phyloP scores from a whole-genome alignment of 352 stramenopile species.

The Aphanomyces invadans region DNA sequence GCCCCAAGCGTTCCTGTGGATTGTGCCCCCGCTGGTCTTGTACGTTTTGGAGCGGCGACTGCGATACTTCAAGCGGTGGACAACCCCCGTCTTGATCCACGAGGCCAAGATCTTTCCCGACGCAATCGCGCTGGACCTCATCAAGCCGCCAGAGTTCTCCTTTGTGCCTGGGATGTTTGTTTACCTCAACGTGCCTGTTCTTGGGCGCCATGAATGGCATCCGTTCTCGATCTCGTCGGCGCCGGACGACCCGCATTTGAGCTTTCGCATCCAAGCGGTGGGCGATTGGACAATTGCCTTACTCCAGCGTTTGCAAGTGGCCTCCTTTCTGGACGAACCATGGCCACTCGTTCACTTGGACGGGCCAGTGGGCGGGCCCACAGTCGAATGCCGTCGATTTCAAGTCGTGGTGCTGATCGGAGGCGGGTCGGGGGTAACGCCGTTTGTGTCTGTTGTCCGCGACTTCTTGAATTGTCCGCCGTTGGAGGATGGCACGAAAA shows the following conservation, averaged over 20 bases:
- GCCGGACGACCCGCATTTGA: constrained; percentile 27
- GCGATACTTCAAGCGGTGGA: constrained; percentile 44
- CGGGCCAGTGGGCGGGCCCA: constrained; percentile 45
- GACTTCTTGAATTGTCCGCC: too few species aligned
- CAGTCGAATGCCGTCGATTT: constrained; percentile 47
- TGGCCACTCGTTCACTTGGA: constrained; percentile 45
- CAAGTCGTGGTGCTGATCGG: constrained; percentile 49
- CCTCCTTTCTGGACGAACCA: neutral
- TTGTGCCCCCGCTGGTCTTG: constrained; percentile 43
- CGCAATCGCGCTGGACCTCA: constrained; percentile 55
- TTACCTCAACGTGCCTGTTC: constrained; percentile 31
- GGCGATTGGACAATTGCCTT: constrained; percentile 22
- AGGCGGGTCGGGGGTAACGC: constrained; percentile 60
- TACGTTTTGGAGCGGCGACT: constrained; percentile 62
- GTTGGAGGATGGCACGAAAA: constrained; percentile 45
- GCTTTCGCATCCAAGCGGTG: constrained; percentile 23
- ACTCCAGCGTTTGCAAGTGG: constrained; percentile 30
- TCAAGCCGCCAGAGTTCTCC: constrained; percentile 42
- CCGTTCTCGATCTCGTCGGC: constrained; percentile 38
- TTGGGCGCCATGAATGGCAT: constrained; percentile 34
- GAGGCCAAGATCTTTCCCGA: constrained; percentile 45
- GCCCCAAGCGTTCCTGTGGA: constrained; percentile 47
- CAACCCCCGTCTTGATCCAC: constrained; percentile 38
- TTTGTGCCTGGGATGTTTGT: constrained; percentile 20
- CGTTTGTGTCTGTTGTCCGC: constrained; percentile 58